These are phyloP conservation scores for Trichocomaceae sp. DNA, from an alignment of 2,329 filamentous ascomycete species.

Conservation along the genomic window DNA sequence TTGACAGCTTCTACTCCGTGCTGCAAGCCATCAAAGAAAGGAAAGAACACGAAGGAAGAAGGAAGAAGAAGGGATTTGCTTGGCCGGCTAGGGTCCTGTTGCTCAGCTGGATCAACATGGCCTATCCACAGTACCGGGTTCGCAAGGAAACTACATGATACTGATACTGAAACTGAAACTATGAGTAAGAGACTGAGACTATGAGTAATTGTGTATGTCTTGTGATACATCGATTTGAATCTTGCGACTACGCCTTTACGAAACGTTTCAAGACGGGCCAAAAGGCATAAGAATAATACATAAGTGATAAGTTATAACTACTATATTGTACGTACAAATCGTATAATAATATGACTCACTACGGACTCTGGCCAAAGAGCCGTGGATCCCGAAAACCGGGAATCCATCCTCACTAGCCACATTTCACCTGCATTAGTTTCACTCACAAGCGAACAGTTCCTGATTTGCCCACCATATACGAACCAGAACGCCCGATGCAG, in stretches of 20 bases:
- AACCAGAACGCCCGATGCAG: not conserved
- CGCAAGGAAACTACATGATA: not conserved
- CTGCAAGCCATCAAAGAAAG: too few relatives aligned
- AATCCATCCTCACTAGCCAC: constrained; percentile 9
- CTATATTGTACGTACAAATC: not conserved
- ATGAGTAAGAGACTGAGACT: too few relatives aligned
- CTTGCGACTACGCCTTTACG: constrained; percentile 6
- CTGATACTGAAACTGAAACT: not conserved
- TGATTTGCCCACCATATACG: not conserved
- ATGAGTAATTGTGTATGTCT: not conserved
- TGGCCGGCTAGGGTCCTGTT: not conserved
- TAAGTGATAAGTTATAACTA: too few relatives aligned
- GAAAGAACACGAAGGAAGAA: not conserved
- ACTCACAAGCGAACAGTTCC: constrained; percentile 2
- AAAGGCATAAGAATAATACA: not conserved
- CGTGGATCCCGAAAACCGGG: constrained; percentile 11
- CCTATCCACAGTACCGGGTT: constrained; percentile 6
- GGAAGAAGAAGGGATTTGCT: not conserved
- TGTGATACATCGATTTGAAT: not conserved
- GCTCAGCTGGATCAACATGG: constrained; percentile 7
- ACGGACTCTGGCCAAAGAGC: not conserved
- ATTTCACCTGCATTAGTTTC: constrained; percentile 7
- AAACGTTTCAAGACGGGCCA: constrained; percentile 8
- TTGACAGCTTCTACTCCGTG: not conserved
- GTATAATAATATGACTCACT: not conserved